Evolutionary conservation across 495 filamentous ascomycete species (phyloP).

Genomic region (Staphylotrichum tortipilum): DNA sequence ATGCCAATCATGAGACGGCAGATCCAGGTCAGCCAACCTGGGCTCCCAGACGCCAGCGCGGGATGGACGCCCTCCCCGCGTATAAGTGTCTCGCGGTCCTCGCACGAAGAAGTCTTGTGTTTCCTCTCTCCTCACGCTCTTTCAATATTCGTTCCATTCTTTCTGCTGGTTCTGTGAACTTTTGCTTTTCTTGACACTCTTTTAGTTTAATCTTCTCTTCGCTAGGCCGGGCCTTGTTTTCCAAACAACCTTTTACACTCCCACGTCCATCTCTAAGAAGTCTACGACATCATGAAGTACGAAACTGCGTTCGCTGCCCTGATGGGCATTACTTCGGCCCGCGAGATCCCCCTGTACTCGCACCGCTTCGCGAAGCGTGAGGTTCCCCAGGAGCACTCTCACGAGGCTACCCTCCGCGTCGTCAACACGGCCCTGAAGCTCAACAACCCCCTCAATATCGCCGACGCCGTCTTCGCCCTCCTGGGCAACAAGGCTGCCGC

Average conservation of each 20-base stretch:
- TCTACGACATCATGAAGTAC: constrained; percentile 40
- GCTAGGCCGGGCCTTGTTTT: constrained; percentile 30
- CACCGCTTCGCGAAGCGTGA: constrained; percentile 39
- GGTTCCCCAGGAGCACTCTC: constrained; percentile 57
- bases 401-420: constrained; percentile 44
- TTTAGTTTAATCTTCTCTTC: constrained; percentile 23
- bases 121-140: constrained; percentile 24
- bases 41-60: too few species aligned
- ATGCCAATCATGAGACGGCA: constrained; percentile 20
- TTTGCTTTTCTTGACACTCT: constrained; percentile 30
- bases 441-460: constrained; percentile 53
- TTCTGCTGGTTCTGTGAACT: constrained; percentile 42
- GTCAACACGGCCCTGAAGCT: constrained; percentile 40
- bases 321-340: constrained; percentile 25
- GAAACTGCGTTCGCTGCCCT: constrained; percentile 27
- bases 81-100: constrained; percentile 13
- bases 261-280: constrained; percentile 22
- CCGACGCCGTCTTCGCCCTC: constrained; percentile 54
- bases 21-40: constrained; percentile 4
- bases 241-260: constrained; percentile 9
- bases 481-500: constrained; percentile 54
- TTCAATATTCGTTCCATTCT: constrained; percentile 28
- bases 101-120: constrained; percentile 1
- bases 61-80: too few species aligned
- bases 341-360: constrained; percentile 22